Conservation (phyloP, 2,329 filamentous ascomycete genomes). For the Arthrobotrys sinensis region DNA sequence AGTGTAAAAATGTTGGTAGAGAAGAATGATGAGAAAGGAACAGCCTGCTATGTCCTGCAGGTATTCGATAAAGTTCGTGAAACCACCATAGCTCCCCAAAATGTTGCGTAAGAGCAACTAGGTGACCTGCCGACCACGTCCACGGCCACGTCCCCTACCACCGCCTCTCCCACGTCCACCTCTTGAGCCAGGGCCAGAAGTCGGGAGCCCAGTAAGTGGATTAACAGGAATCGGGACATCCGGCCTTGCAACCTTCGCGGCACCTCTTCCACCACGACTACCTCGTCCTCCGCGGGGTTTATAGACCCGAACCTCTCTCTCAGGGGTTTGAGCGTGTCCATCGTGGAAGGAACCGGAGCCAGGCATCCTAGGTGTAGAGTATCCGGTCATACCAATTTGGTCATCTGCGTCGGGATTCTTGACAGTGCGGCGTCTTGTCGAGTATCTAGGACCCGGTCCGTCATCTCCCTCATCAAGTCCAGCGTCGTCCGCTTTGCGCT, state of each 20-base stretch:
- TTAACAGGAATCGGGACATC: conserved; percentile 17
- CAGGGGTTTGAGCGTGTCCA: conserved; percentile 30
- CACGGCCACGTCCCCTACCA: conserved; percentile 31
- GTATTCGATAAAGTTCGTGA: neutral
- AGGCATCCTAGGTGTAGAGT: conserved; percentile 32
- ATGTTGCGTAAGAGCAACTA: neutral
- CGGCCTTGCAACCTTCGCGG: conserved; percentile 18
- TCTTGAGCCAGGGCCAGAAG: conserved; percentile 14
- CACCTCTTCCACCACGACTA: conserved; percentile 37
- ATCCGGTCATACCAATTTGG: conserved; percentile 50
- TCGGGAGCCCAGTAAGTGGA: conserved; percentile 10
- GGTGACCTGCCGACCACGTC: conserved; percentile 37
- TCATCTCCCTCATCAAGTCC: conserved; percentile 52
- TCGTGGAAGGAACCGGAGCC: conserved; percentile 25
- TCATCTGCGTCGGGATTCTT: conserved; percentile 56
- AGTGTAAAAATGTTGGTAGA: neutral
- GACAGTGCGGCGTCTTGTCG: conserved; percentile 43
- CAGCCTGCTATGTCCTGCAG: neutral
- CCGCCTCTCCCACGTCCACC: conserved; percentile 48
- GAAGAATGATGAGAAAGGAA: neutral
- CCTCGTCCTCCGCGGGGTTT: conserved; percentile 50
- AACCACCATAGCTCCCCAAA: neutral
- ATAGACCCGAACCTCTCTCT: conserved; percentile 49
- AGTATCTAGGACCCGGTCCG: conserved; percentile 44
- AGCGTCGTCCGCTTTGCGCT: conserved; percentile 48